Evolutionary conservation across 148 eudicot genomes (phyloP), one percentile per base, ranked within the genome.

Genomic region (Pharnaceum exiguum): DNA sequence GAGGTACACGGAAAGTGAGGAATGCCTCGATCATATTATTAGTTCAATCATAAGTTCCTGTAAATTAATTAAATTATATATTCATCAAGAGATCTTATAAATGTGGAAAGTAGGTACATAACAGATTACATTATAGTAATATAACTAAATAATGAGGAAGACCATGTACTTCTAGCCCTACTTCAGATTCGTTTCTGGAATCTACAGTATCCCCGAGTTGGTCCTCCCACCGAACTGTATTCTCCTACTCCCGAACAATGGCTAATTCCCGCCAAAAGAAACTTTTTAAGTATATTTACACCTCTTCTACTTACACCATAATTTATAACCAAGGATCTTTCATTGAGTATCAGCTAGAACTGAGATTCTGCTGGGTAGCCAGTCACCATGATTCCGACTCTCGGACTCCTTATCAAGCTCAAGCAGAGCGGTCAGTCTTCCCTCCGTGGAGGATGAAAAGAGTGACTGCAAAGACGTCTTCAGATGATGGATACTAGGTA

Each of bases 401-500:
- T 70, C 79, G 1, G 73, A 60, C n/a, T 57, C 59, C 9, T 48
- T 58, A 24, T 81, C 77, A 12, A 75, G 63, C 61, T 87, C 87
- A 1, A 87, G 81, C 53, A 81, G 72, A 0, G 73, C 78, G 2
- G 64, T 59, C 48, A 67, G 5, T 5, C 39, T 54, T n/a, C 57
- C 66, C 21, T 67, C 77, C 0, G 63, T 30, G 3, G 49, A 27
- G 5, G 22, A 24, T 10, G 23, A 33, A 9, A 30, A 15, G 24
- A 64, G 18, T 22, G 69, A 19, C 10, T 71, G 75, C 24, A 82
- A 23, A 5, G 53, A 67, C 3, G 61, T n/a, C 64, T 74, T 83
- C 17, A 81, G 73, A 55, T 70, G 74, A 22, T 60, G 71, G 44
- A 85, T 77, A 51, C 87, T 77, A 1, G 96, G 94, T 3, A 65